These are phyloP conservation scores for Zygoascus sp. DNA, from an alignment of 1,139 yeast genomes.

Conservation along the genomic window DNA sequence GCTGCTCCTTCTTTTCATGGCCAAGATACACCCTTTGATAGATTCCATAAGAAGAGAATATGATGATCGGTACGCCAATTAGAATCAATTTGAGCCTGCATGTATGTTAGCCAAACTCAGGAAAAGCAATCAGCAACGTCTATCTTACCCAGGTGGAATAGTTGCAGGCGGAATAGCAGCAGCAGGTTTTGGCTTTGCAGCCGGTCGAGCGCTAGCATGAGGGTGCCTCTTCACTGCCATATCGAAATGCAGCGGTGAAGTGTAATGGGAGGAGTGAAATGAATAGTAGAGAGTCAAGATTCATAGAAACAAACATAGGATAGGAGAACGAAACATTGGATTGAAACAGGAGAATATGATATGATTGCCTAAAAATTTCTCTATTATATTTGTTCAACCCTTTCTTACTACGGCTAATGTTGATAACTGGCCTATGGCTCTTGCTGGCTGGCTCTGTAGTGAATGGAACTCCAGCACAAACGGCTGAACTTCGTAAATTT, in stretches of 20 bases:
- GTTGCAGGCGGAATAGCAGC: not conserved
- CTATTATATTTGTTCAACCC: too few species aligned
- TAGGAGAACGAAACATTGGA: too few species aligned
- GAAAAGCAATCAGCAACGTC: not conserved
- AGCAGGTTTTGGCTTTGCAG: not conserved
- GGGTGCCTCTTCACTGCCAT: not conserved
- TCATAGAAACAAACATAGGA: too few species aligned
- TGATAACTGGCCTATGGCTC: too few species aligned
- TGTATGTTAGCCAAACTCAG: not conserved
- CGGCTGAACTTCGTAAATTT: conserved; percentile 6
- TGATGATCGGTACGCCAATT: conserved; percentile 39
- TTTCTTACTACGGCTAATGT: too few species aligned
- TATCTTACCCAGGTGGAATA: conserved; percentile 9
- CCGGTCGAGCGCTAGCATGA: not conserved
- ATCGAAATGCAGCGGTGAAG: not conserved
- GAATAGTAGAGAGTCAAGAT: too few species aligned
- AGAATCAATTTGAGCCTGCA: conserved; percentile 38
- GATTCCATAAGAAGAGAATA: conserved; percentile 38
- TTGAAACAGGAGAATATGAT: too few species aligned
- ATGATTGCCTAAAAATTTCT: too few species aligned
- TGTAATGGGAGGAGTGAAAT: too few species aligned
- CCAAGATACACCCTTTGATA: conserved; percentile 41
- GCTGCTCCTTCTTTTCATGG: conserved; percentile 44
- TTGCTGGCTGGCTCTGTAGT: too few species aligned
- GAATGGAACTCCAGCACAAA: too few species aligned